phyloP scores from a whole-genome alignment of 1,139 yeast species.

The Geotrichum siamense region DNA sequence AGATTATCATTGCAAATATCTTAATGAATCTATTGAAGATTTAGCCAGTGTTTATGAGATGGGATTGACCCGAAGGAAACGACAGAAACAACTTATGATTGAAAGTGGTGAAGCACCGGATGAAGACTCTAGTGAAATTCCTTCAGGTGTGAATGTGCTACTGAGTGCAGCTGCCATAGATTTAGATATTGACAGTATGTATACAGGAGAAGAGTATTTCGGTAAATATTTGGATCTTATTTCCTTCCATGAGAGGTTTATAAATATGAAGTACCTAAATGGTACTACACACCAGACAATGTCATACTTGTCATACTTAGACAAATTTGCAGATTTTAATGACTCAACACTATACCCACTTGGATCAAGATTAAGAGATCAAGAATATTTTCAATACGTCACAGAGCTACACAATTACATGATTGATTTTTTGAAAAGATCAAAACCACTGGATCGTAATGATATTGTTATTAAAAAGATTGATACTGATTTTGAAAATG shows the following conservation, averaged over 20 bases:
- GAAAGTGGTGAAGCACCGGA: constrained; percentile 16
- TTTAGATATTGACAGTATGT: constrained; percentile 44
- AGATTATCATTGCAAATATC: constrained; percentile 31
- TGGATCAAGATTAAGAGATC: constrained; percentile 25
- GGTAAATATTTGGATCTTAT: constrained; percentile 62
- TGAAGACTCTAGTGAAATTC: constrained; percentile 21
- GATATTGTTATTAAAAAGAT: constrained; percentile 35
- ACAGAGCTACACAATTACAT: constrained; percentile 43
- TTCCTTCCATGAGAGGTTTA: constrained; percentile 45
- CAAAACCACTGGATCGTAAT: constrained; percentile 47
- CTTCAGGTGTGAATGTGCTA: constrained; percentile 20
- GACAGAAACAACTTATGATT: constrained; percentile 15
- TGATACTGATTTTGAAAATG: constrained; percentile 33
- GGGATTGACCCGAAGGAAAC: constrained; percentile 20
- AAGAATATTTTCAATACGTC: constrained; percentile 43
- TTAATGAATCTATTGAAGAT: constrained; percentile 35
- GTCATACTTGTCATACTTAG: constrained; percentile 49
- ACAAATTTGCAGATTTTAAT: constrained; percentile 40
- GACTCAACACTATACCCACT: constrained; percentile 24
- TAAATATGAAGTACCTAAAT: constrained; percentile 36
- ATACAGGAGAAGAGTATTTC: constrained; percentile 52
- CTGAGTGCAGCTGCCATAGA: constrained; percentile 40
- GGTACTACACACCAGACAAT: constrained; percentile 23
- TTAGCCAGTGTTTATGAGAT: constrained; percentile 35
- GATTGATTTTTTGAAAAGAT: constrained; percentile 39